Percentiles rank a stretch among this genome's conserved stretches.
Evolutionary conservation across 192 early-diverging fungal genomes (phyloP).

Genomic region (Backusella luteola): DNA sequence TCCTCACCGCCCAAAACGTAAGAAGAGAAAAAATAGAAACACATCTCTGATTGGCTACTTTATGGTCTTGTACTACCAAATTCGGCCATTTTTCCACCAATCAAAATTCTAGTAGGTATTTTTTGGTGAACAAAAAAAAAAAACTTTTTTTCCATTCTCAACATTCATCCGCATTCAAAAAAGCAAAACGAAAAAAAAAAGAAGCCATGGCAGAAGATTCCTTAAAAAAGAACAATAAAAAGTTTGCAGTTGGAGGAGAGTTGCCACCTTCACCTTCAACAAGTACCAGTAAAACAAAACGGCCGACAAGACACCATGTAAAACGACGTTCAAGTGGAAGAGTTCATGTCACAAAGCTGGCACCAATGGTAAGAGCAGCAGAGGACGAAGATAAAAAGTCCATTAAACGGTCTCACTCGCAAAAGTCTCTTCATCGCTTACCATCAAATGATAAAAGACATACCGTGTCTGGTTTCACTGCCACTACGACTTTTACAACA

Average conservation of each 20-base stretch:
- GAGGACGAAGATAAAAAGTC: constrained; percentile 8
- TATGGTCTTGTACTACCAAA: not conserved
- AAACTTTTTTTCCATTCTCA: not conserved
- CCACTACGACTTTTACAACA: not conserved
- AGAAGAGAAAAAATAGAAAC: not conserved
- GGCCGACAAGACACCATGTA: constrained; percentile 29
- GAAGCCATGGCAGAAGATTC: not conserved
- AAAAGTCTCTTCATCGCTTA: constrained; percentile 13
- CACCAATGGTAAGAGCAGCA: constrained; percentile 27
- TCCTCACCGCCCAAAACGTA: not conserved
- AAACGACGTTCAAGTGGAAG: constrained; percentile 33
- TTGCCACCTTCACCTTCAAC: constrained; percentile 21
- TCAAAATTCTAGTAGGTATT: too few species aligned
- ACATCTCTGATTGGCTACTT: not conserved
- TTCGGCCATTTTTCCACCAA: not conserved
- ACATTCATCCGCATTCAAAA: not conserved
- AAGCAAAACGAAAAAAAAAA: not conserved
- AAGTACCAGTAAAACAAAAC: constrained; percentile 5
- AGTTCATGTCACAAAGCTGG: constrained; percentile 33
- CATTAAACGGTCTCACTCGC: constrained; percentile 21
- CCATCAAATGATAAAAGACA: not conserved
- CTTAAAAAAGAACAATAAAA: not conserved
- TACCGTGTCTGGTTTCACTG: not conserved
- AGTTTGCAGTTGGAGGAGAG: constrained; percentile 12
- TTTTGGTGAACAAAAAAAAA: not conserved